Percentiles rank a stretch among this genome's conserved stretches.
These are phyloP conservation scores for Agarophyton chilense DNA, from an alignment of 23 red algal species.

Conservation along the genomic window DNA sequence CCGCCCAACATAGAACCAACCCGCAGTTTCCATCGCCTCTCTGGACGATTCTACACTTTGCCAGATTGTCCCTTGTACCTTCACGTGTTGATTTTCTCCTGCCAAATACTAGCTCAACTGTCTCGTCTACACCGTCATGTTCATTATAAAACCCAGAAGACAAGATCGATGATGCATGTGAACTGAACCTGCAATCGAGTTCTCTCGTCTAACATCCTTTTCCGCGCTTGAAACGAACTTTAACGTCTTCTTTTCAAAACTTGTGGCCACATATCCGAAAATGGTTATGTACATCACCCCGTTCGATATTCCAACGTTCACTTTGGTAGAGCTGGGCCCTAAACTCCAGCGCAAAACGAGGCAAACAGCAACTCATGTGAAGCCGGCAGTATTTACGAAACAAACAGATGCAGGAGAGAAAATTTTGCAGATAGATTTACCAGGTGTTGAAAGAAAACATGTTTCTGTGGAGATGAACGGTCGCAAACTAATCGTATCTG, in stretches of 20 bases:
- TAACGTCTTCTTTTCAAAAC: background rate
- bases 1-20: too few relatives aligned
- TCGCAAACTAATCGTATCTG: background rate
- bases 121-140: too few relatives aligned
- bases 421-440: slow-evolving; percentile 6
- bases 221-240: background rate
- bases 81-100: too few relatives aligned
- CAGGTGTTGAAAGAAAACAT: background rate
- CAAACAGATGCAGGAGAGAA: background rate
- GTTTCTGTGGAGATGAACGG: background rate
- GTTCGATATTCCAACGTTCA: background rate
- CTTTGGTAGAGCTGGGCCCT: background rate
- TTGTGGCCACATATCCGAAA: background rate
- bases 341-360: background rate
- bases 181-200: too few relatives aligned
- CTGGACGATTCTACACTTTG: too few relatives aligned
- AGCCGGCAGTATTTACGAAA: background rate
- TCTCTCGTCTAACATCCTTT: too few relatives aligned
- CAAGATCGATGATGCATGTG: too few relatives aligned
- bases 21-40: too few relatives aligned
- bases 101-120: too few relatives aligned
- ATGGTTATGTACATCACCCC: slow-evolving; percentile 15
- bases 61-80: too few relatives aligned
- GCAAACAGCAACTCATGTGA: background rate
- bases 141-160: too few relatives aligned